These are phyloP conservation scores for Lasiodiplodia gonubiensis DNA, from an alignment of 2,329 filamentous ascomycete species.

Conservation along the genomic window DNA sequence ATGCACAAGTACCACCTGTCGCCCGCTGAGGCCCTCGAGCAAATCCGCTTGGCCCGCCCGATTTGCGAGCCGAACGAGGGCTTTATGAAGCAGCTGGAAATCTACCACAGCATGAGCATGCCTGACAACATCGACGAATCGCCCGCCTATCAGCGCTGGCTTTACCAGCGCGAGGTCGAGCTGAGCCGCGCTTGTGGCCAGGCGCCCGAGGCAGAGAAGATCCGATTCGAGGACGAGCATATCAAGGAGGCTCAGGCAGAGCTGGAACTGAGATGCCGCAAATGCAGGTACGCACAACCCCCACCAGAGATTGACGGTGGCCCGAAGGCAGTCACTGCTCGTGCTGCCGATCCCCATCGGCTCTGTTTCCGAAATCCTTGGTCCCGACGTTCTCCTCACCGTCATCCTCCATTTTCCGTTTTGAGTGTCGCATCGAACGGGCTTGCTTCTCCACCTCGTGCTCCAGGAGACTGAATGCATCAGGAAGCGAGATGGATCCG, in stretches of 20 bases:
- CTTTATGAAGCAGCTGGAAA: slow-evolving; percentile 85
- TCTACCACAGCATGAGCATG: slow-evolving; percentile 88
- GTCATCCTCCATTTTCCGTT: slow-evolving; percentile 14
- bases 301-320: slow-evolving; percentile 20
- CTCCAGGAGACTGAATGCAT: slow-evolving; percentile 7
- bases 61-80: slow-evolving; percentile 88
- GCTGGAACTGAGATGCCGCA: slow-evolving; percentile 81
- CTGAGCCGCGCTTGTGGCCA: slow-evolving; percentile 73
- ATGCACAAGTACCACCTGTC: slow-evolving; percentile 63
- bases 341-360: slow-evolving; percentile 21
- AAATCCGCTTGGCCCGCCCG: slow-evolving; percentile 72
- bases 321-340: slow-evolving; percentile 11
- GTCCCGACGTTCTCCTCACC: slow-evolving; percentile 9
- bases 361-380: slow-evolving; percentile 12
- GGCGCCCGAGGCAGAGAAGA: slow-evolving; percentile 75
- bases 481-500: slow-evolving; percentile 22
- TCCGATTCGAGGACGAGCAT: slow-evolving; percentile 80
- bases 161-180: slow-evolving; percentile 70
- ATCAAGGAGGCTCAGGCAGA: slow-evolving; percentile 40
- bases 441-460: background rate
- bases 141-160: slow-evolving; percentile 80
- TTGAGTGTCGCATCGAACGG: background rate
- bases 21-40: slow-evolving; percentile 69
- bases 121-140: slow-evolving; percentile 71
- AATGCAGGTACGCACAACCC: slow-evolving; percentile 69